Conservation (phyloP, 805 yeast genomes). For the Blastobotrys peoriensis region DNA sequence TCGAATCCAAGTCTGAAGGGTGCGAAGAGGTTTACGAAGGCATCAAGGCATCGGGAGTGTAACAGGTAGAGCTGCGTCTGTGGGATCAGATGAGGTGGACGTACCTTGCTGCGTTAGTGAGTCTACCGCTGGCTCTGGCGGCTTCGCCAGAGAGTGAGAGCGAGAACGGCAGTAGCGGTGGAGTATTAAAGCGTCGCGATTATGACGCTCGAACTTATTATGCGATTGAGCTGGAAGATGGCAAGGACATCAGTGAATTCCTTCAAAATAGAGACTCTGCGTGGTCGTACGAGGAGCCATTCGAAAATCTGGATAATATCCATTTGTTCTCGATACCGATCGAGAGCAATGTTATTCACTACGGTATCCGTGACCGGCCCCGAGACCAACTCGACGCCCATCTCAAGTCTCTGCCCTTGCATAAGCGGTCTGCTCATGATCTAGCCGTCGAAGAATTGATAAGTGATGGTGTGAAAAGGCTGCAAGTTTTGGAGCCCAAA, state of each 20-base stretch:
- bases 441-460: constrained; percentile 27
- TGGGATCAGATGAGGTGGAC: too few relatives aligned
- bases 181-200: constrained; percentile 39
- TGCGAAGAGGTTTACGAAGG: too few relatives aligned
- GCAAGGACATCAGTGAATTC: constrained; percentile 21
- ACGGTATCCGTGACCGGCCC: constrained; percentile 13
- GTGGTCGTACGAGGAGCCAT: constrained; percentile 59
- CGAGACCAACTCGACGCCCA: constrained; percentile 9
- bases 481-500: constrained; percentile 16
- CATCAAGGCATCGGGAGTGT: too few relatives aligned
- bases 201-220: constrained; percentile 51
- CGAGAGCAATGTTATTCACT: constrained; percentile 17
- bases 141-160: too few relatives aligned
- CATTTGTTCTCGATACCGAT: constrained; percentile 54
- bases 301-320: constrained; percentile 54
- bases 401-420: neutral
- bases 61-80: too few relatives aligned
- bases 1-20: too few relatives aligned
- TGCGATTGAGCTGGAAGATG: constrained; percentile 47
- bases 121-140: too few relatives aligned
- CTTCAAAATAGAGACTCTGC: constrained; percentile 23
- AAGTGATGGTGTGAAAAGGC: constrained; percentile 34
- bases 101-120: too few relatives aligned
- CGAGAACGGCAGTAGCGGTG: too few relatives aligned
- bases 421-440: constrained; percentile 26